phyloP scores from a whole-genome alignment of 2,329 filamentous ascomycete genomes.

The Epichloe elymi region DNA sequence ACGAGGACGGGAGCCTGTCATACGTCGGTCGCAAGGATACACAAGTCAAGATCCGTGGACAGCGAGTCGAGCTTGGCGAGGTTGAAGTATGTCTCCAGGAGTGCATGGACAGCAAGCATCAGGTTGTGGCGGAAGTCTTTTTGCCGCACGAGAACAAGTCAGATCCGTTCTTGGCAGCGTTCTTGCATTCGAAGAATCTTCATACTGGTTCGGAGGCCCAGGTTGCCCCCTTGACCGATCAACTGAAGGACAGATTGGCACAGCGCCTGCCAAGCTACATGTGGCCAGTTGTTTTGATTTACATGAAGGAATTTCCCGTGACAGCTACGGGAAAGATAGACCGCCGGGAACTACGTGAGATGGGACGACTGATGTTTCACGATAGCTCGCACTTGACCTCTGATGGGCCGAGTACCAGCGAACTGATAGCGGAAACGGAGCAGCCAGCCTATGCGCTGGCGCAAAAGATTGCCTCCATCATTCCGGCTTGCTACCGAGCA shows the following conservation, averaged over 20 bases:
- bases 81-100: conserved; percentile 4
- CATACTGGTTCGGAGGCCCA: background rate
- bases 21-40: conserved; percentile 11
- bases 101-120: background rate
- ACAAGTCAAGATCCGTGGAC: conserved; percentile 40
- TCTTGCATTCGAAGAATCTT: background rate
- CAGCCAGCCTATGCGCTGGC: background rate
- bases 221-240: background rate
- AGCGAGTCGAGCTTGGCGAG: conserved; percentile 31
- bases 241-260: background rate
- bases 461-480: background rate
- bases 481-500: background rate
- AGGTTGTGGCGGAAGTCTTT: background rate
- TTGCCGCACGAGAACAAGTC: background rate
- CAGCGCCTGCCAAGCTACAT: background rate
- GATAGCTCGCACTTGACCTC: background rate
- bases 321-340: background rate
- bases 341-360: background rate
- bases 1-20: conserved; percentile 10
- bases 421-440: background rate
- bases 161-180: background rate
- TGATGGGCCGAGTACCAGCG: background rate
- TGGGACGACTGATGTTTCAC: background rate
- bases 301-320: background rate
- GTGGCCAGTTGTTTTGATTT: background rate